phyloP scores from a whole-genome alignment of 768 basidiomycete genomes.

The Boletales sp. region DNA sequence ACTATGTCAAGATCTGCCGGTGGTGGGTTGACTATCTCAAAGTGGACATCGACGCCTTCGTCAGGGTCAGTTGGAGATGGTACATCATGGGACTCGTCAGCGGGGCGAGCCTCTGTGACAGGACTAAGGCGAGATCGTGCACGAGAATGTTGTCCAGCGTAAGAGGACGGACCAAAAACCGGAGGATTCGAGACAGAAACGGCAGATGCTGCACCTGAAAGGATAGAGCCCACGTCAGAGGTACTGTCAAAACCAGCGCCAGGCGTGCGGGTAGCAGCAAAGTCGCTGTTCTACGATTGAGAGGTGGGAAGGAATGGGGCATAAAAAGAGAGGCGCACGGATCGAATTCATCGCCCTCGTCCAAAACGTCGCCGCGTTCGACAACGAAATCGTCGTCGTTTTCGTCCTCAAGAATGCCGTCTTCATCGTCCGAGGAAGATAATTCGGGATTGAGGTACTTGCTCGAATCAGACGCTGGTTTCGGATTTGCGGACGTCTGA shows the following conservation, averaged over 20 bases:
- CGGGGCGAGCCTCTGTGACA: conserved; percentile 49
- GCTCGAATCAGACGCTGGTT: conserved; percentile 20
- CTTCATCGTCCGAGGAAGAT: conserved; percentile 53
- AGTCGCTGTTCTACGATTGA: conserved; percentile 46
- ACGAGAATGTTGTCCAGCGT: conserved; percentile 33
- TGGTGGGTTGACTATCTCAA: conserved; percentile 53
- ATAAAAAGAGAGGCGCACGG: conserved; percentile 49
- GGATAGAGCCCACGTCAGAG: conserved; percentile 59
- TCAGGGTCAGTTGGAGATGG: conserved; percentile 20
- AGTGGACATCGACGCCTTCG: conserved; percentile 39
- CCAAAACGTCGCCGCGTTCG: conserved; percentile 47
- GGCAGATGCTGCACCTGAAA: conserved; percentile 49
- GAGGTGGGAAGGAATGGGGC: neutral
- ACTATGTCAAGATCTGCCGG: conserved; percentile 19
- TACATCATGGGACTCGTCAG: conserved; percentile 26
- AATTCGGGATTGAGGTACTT: conserved; percentile 45
- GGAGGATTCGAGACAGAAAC: conserved; percentile 57
- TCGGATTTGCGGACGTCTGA: conserved; percentile 28
- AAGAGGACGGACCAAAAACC: conserved; percentile 45
- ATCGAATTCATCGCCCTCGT: conserved; percentile 75
- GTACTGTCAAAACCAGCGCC: conserved; percentile 54
- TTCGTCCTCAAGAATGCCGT: conserved; percentile 44
- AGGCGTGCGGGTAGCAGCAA: conserved; percentile 55
- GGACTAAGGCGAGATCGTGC: conserved; percentile 55
- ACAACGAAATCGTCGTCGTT: conserved; percentile 49